Conservation (phyloP, 345 rosid species). For the Odontarrhena argentea region DNA sequence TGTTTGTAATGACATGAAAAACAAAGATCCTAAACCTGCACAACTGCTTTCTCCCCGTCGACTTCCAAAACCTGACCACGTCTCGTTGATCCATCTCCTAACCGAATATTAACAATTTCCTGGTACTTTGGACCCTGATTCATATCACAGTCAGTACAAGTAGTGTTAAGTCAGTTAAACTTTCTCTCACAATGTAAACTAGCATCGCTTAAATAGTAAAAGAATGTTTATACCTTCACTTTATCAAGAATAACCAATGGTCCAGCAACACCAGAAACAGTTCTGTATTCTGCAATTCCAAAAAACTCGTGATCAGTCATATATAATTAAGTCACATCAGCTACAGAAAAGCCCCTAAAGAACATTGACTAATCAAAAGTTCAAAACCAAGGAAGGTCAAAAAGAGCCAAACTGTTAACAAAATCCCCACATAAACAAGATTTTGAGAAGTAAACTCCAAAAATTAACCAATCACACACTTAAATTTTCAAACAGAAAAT, state of each 20-base stretch:
- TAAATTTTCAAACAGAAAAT: background rate
- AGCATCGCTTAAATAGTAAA: background rate
- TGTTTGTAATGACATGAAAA: background rate
- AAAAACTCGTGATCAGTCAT: constrained; percentile 9
- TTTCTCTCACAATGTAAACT: background rate
- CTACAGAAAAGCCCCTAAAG: background rate
- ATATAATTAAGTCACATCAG: background rate
- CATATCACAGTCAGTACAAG: background rate
- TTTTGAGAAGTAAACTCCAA: background rate
- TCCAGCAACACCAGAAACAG: constrained; percentile 97
- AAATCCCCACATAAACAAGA: background rate
- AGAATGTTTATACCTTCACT: constrained; percentile 67
- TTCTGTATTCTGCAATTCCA: constrained; percentile 74
- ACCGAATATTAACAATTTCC: constrained; percentile 91
- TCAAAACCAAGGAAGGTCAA: background rate
- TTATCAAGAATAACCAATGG: constrained; percentile 94
- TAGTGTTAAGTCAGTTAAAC: background rate
- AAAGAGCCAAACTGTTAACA: background rate
- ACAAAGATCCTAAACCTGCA: constrained; percentile 55
- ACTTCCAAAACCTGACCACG: constrained; percentile 99
- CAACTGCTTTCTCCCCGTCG: constrained; percentile 98
- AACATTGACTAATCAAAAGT: constrained; percentile 9
- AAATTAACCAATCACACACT: constrained; percentile 3
- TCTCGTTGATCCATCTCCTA: constrained; percentile 90
- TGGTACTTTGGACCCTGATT: constrained; percentile 93